Evolutionary conservation across 768 basidiomycete species (phyloP), one percentile per base, ranked within the genome.

Genomic region (Mycena sanguinolenta): DNA sequence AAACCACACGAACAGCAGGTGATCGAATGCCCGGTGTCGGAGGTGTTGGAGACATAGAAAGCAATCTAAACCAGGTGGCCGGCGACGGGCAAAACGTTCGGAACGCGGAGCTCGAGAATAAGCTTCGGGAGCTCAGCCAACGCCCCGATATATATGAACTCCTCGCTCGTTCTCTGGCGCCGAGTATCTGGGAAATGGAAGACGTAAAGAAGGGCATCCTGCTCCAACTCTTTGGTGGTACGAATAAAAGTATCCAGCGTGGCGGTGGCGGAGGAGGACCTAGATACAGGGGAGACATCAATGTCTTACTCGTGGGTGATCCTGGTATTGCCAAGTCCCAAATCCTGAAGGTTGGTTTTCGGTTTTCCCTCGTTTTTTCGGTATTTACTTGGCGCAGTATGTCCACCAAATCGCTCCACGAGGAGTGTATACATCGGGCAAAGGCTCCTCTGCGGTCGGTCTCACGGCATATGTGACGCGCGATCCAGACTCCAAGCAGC

Each of bases 141-240:
- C 82, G 89, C 64, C 89, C 90, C 21, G 96, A 98, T 79, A 84
- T 99, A 32, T 99, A 99, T 78, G 95, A 95, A 2, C 82, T 94
- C 30, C 86, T 99, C 7, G 84, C 96, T 10, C 85, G 92, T 21
- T 95, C 93, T 2, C 87, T 99, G 64, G 97, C 97, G 1, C 98
- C 98, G 19, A 94, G 92, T 38, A 98, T 99, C 73, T 99, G 95
- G 92, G 94, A 95, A 79, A 93, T 99, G 94, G 97, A 99, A 28
- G 98, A 99, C 77, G 96, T 99, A 68, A 99, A 99, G 84, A 98
- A 99, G 84, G 98, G 98, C 0, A 98, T 99, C 62, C 79, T 99
- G 67, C 83, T 99, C 36, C 97, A 99, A 80, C 82, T 99, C 28
- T 99, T 99, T 80, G 98, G 98, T 4, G 98, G 98, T 0, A 98